A percentile compares a stretch with the other conserved stretches of the same genome.
phyloP scores from a whole-genome alignment of 208 protist species.

The Trypanosoma platydactyli region DNA sequence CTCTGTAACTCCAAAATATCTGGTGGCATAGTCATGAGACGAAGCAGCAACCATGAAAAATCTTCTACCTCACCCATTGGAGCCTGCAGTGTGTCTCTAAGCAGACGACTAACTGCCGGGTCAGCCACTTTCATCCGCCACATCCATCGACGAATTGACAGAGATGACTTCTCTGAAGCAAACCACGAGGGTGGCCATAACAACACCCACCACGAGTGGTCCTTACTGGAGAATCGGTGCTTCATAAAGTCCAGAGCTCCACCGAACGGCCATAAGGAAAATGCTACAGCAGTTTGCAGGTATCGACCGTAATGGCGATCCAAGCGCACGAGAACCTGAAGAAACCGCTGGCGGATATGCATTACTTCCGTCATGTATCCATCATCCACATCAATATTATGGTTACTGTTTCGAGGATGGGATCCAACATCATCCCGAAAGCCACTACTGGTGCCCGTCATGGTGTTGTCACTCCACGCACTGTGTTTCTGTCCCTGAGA shows the following conservation, averaged over 20 bases:
- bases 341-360: constrained; percentile 34
- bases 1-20: constrained; percentile 14
- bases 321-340: constrained; percentile 30
- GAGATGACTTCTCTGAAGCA: not conserved
- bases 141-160: constrained; percentile 16
- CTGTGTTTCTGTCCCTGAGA: not conserved
- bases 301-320: constrained; percentile 43
- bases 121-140: constrained; percentile 40
- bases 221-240: constrained; percentile 1
- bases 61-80: constrained; percentile 27
- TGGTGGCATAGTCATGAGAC: constrained; percentile 12
- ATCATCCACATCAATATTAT: not conserved
- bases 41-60: constrained; percentile 25
- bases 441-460: too few species aligned
- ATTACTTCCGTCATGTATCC: constrained; percentile 11
- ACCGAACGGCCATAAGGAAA: not conserved
- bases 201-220: constrained; percentile 8
- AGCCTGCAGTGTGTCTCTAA: constrained; percentile 15
- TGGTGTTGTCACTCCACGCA: not conserved
- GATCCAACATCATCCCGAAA: too few species aligned
- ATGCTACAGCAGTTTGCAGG: not conserved
- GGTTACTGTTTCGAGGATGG: not conserved
- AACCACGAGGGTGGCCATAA: constrained; percentile 32
- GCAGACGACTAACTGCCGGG: constrained; percentile 43
- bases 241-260: constrained; percentile 12